These are phyloP conservation scores for Phytophthora ohioensis DNA, from an alignment of 352 stramenopile species.

Conservation along the genomic window DNA sequence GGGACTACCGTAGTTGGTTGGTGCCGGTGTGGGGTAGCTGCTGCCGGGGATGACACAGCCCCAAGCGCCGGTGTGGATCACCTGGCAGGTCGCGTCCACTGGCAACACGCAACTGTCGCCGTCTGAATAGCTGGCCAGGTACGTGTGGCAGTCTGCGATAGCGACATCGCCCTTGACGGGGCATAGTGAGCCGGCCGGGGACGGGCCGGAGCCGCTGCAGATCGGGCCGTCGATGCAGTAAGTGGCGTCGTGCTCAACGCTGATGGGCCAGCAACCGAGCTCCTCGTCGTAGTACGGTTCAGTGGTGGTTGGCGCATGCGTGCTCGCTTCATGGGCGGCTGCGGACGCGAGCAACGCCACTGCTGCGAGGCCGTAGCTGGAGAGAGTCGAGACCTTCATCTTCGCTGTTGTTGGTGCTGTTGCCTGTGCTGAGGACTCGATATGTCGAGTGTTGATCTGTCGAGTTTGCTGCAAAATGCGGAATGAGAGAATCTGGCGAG, in stretches of 20 bases:
- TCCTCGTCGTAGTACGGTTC: constrained; percentile 42
- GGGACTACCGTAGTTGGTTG: constrained; percentile 31
- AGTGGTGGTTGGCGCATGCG: constrained; percentile 18
- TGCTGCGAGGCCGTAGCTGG: constrained; percentile 17
- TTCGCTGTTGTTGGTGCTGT: constrained; percentile 8
- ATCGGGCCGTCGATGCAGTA: constrained; percentile 63
- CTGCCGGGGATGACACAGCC: constrained; percentile 55
- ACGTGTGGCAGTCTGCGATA: constrained; percentile 59
- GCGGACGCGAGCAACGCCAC: constrained; percentile 17
- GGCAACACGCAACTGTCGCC: constrained; percentile 59
- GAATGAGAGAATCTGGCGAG: constrained; percentile 2
- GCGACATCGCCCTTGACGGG: constrained; percentile 57
- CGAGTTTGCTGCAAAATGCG: background rate
- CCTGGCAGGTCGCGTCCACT: constrained; percentile 60
- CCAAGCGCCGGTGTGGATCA: constrained; percentile 76
- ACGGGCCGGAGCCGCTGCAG: constrained; percentile 44
- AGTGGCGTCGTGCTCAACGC: constrained; percentile 56
- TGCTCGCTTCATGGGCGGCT: constrained; percentile 12
- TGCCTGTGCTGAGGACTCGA: constrained; percentile 2
- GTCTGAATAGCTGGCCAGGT: constrained; percentile 60
- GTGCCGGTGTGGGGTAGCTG: constrained; percentile 37
- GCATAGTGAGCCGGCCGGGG: constrained; percentile 44
- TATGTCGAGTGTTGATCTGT: background rate
- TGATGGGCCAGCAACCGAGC: constrained; percentile 48
- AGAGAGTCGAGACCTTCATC: constrained; percentile 44